Percentiles rank a stretch among this genome's conserved stretches.
Conservation (phyloP, 2,329 filamentous ascomycete species). For the Phaeosphaeriaceae sp. region DNA sequence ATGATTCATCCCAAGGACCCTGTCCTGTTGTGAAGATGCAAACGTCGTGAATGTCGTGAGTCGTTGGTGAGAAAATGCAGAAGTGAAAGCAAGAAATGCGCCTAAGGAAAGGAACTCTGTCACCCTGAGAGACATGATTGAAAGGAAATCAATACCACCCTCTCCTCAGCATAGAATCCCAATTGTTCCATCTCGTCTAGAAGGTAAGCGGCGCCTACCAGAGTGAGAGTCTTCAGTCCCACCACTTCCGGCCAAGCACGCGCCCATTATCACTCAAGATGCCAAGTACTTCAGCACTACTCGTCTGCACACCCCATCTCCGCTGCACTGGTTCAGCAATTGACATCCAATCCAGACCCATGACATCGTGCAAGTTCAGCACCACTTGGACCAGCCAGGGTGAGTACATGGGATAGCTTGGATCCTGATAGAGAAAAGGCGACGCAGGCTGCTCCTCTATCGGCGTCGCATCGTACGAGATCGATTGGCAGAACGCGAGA, state of each 20-base stretch:
- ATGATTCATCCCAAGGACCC: neutral
- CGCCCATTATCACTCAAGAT: slow-evolving; percentile 47
- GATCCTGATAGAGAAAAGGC: slow-evolving; percentile 40
- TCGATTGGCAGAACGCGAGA: slow-evolving; percentile 14
- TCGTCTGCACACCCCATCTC: slow-evolving; percentile 42
- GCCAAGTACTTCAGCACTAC: slow-evolving; percentile 43
- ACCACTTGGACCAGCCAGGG: slow-evolving; percentile 48
- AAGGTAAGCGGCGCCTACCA: too few relatives aligned
- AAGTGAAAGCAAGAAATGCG: neutral
- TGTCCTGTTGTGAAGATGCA: neutral
- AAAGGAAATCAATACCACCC: too few relatives aligned
- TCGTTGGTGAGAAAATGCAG: neutral
- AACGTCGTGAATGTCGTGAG: slow-evolving; percentile 2
- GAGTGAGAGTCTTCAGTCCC: slow-evolving; percentile 33
- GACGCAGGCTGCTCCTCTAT: slow-evolving; percentile 18
- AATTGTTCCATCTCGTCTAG: too few relatives aligned
- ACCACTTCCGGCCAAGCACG: slow-evolving; percentile 41
- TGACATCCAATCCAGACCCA: slow-evolving; percentile 46
- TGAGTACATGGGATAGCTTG: slow-evolving; percentile 35
- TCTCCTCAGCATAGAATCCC: too few relatives aligned
- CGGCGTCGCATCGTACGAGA: slow-evolving; percentile 3
- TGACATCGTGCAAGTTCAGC: slow-evolving; percentile 44
- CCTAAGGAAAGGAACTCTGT: neutral
- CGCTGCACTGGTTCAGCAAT: slow-evolving; percentile 45
- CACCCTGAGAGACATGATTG: neutral